A percentile compares a stretch with the other conserved stretches of the same genome.
Evolutionary conservation across 768 basidiomycete species (phyloP).

Genomic region (Tylopilus cervinicoccineus): DNA sequence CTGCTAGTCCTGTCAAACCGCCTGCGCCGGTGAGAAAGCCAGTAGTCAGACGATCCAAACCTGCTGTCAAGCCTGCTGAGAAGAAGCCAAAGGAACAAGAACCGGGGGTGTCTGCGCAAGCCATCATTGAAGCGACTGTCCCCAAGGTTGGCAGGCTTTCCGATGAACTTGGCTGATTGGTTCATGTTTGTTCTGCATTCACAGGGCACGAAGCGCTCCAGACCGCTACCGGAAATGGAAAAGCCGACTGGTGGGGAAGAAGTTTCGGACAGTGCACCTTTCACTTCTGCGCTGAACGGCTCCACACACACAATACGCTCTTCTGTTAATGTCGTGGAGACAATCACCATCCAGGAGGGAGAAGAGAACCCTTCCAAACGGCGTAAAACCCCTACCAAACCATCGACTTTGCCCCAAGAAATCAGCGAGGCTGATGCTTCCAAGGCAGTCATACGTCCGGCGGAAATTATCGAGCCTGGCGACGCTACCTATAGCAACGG

Average conservation of each 20-base stretch:
- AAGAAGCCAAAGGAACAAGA: slow-evolving; percentile 30
- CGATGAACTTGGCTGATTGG: slow-evolving; percentile 1
- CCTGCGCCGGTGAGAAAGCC: slow-evolving; percentile 42
- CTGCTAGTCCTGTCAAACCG: slow-evolving; percentile 58
- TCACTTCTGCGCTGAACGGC: slow-evolving; percentile 16
- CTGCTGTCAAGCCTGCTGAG: slow-evolving; percentile 32
- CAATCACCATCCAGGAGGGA: slow-evolving; percentile 36
- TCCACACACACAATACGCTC: slow-evolving; percentile 1
- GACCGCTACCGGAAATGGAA: slow-evolving; percentile 60
- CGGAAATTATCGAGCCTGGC: slow-evolving; percentile 39
- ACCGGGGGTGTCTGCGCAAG: slow-evolving; percentile 48
- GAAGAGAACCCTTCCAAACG: slow-evolving; percentile 44
- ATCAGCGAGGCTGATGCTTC: slow-evolving; percentile 30
- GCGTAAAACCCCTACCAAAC: slow-evolving; percentile 36
- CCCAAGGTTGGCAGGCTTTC: slow-evolving; percentile 52
- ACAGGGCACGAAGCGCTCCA: slow-evolving; percentile 75
- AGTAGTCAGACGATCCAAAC: slow-evolving; percentile 36
- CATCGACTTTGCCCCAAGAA: slow-evolving; percentile 24
- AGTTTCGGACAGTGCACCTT: slow-evolving; percentile 7
- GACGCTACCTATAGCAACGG: slow-evolving; percentile 21
- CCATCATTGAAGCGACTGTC: slow-evolving; percentile 73
- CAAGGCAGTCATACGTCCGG: slow-evolving; percentile 24
- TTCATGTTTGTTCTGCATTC: slow-evolving; percentile 3
- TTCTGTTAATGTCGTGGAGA: slow-evolving; percentile 24
- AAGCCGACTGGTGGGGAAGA: slow-evolving; percentile 23